Percentiles rank a stretch among this genome's conserved stretches.
phyloP scores from a whole-genome alignment of 2,329 filamentous ascomycete genomes.

The Microsporum canis region DNA sequence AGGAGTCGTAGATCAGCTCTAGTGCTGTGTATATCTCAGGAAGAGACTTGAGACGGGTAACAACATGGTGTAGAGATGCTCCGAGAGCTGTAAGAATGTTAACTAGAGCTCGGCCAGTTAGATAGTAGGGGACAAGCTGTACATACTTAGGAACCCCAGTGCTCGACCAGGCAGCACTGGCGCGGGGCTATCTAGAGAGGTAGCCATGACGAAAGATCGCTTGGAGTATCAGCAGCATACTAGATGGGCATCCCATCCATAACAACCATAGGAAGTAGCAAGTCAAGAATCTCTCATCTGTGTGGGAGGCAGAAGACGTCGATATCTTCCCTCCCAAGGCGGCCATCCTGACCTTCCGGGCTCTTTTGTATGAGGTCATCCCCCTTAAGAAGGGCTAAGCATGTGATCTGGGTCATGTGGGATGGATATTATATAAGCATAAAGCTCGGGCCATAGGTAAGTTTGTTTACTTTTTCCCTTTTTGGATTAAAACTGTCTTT shows the following conservation, averaged over 20 bases:
- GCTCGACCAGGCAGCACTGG: constrained; percentile 57
- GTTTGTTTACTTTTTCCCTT: constrained; percentile 15
- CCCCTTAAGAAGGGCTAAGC: background rate
- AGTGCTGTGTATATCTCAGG: constrained; percentile 72
- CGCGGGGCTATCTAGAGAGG: constrained; percentile 32
- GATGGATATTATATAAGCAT: background rate
- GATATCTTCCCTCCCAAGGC: background rate
- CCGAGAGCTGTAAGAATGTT: constrained; percentile 55
- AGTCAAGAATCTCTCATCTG: background rate
- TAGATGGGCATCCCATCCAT: background rate
- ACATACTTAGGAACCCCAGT: constrained; percentile 49
- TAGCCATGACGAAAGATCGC: constrained; percentile 24
- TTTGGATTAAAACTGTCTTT: constrained; percentile 6
- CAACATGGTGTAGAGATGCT: constrained; percentile 77
- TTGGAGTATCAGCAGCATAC: background rate
- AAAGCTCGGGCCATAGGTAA: background rate
- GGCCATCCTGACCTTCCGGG: background rate
- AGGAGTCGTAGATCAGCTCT: constrained; percentile 68
- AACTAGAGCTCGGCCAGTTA: background rate
- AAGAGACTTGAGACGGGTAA: constrained; percentile 79
- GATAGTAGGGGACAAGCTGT: background rate
- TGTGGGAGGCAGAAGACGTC: background rate
- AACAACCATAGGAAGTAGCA: background rate
- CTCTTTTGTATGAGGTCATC: constrained; percentile 2
- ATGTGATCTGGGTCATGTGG: constrained; percentile 1